phyloP scores from a whole-genome alignment of 345 rosid species.

The Crucihimalaya himalaica region DNA sequence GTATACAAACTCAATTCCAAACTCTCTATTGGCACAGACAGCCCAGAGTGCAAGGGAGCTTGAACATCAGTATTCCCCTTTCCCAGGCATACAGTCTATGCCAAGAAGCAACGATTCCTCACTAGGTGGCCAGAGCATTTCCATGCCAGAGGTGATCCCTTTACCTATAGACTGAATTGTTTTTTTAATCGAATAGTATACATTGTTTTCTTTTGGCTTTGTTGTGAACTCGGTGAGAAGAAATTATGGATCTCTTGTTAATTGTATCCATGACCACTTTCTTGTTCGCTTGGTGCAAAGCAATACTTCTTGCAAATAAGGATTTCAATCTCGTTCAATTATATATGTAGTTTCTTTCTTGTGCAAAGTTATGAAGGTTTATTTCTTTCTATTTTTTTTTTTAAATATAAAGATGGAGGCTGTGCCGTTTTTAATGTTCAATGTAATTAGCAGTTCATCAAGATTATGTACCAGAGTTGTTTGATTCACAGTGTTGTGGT shows the following conservation, averaged over 20 bases:
- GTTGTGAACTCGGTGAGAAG: background rate
- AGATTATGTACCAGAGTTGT: background rate
- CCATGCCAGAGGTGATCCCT: constrained; percentile 73
- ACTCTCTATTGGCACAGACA: constrained; percentile 61
- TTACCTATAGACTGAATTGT: background rate
- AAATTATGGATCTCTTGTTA: background rate
- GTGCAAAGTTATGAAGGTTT: background rate
- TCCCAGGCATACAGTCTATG: constrained; percentile 63
- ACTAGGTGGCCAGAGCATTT: constrained; percentile 61
- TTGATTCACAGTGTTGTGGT: constrained; percentile 7
- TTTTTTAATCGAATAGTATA: background rate
- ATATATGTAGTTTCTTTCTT: background rate
- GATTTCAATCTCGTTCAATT: background rate
- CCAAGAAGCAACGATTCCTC: constrained; percentile 67
- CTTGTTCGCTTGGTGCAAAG: background rate
- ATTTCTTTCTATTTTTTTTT: too few relatives aligned
- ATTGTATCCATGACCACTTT: background rate
- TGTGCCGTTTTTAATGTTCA: background rate
- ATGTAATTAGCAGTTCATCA: background rate
- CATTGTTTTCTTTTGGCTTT: background rate
- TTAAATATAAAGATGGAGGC: background rate
- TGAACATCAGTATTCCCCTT: constrained; percentile 79
- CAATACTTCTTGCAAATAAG: background rate
- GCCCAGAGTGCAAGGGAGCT: constrained; percentile 75
- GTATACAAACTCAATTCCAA: constrained; percentile 67